Percentiles rank a stretch among this genome's conserved stretches.
Evolutionary conservation across 2,329 filamentous ascomycete genomes (phyloP).

Genomic region (Phyllosticta paracitricarpa): DNA sequence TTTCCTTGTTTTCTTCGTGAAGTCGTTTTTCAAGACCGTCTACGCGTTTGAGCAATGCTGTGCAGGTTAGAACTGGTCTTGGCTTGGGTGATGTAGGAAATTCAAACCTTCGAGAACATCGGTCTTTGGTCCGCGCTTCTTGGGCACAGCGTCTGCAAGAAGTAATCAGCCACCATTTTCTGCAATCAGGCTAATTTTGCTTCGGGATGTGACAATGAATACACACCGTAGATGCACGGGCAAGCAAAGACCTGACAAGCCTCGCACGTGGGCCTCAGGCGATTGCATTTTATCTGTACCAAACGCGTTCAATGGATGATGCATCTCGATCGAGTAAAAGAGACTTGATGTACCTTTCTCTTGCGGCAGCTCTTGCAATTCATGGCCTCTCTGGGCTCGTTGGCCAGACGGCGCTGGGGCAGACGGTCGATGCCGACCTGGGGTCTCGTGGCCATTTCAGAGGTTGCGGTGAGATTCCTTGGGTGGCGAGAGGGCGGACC

Average conservation of each 20-base stretch:
- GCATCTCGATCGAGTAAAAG: not conserved
- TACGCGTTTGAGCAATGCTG: conserved; percentile 67
- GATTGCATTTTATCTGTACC: conserved; percentile 79
- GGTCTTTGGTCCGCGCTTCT: conserved; percentile 83
- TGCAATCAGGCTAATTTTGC: not conserved
- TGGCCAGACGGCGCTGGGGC: conserved; percentile 58
- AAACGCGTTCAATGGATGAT: conserved; percentile 2
- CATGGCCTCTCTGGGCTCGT: conserved; percentile 80
- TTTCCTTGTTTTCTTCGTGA: conserved; percentile 45
- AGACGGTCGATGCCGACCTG: conserved; percentile 75
- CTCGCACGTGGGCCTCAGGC: conserved; percentile 73
- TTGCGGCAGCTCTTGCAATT: conserved; percentile 93
- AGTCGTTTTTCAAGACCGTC: conserved; percentile 75
- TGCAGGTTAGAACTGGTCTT: not conserved
- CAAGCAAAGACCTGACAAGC: conserved; percentile 85
- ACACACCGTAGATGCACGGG: conserved; percentile 72
- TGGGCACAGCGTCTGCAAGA: conserved; percentile 66
- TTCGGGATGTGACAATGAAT: not conserved
- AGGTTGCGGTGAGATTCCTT: not conserved
- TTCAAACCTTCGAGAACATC: conserved; percentile 59
- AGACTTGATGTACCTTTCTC: conserved; percentile 58
- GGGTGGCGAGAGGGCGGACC: not conserved
- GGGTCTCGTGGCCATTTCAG: conserved; percentile 44
- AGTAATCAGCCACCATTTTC: conserved; percentile 8
- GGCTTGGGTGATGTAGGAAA: not conserved